Base-by-base conservation (phyloP, 2,329 filamentous ascomycete genomes). In the Chrysosporium keratinophilum region DNA sequence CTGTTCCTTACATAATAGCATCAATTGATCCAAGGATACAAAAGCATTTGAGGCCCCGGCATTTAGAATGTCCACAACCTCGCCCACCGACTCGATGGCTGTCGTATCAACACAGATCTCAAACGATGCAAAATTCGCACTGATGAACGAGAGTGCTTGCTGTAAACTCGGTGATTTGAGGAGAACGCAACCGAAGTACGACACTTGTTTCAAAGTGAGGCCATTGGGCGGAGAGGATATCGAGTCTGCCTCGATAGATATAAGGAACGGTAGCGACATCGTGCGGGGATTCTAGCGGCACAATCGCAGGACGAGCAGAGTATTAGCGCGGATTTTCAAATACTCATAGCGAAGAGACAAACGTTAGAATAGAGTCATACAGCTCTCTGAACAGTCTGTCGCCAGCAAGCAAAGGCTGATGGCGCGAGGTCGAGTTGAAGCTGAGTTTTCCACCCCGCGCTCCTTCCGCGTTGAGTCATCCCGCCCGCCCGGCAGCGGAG, bases 41-140 rank as follows among this genome's bases (percentile, higher is more conserved):
- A 97, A 93, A 58, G 93, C 84, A 67, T 85, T 93, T 50, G 83
- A 80, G 5, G 89, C 88, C 56, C 93, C 93, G 59, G 83, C 80
- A 67, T 98, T 87, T 54, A 98, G 81, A 35, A 97, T 77, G 45
- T 85, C 79, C 52, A 91, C 73, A 35, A 97, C 76, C 59, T 94
- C 85, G 60, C 89, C 84, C 53, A 76, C 74, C 10, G 82, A 82
- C 33, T 79, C 69, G 39, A 97, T 76, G 19, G 73, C 72, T 3
- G 86, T 84, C 49, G 83, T 88, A 63, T 95, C 88, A 60, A 95
- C 79, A 67, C 86, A 89, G 59, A 87, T 79, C 60, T 76, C 69
- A 51, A 80, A 77, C 7, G 70, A 69, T 52, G 75, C 72, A 58
- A 82, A 77, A 41, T 81, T 78, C 50, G 76, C 69, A 52, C 76